Evolutionary conservation across 352 stramenopile genomes (phyloP), one percentile per base, ranked within the genome.

Genomic region (Globisporangium apiculatum): DNA sequence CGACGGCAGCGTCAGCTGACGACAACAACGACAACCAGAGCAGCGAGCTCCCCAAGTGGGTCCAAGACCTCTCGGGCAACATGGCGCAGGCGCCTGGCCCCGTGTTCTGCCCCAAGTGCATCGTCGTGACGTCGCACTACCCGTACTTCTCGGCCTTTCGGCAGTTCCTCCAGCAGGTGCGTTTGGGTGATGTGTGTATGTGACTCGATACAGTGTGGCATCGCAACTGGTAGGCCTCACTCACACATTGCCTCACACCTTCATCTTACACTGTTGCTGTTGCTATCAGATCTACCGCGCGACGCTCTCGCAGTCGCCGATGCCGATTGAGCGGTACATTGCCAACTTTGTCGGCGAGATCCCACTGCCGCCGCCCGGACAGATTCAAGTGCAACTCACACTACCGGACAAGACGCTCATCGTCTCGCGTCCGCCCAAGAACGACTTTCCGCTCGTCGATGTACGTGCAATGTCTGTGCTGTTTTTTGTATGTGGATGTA

Each of bases 321-420:
- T 98, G 64, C 96, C 96, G 0, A 89, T 99, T 42, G 96, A 99
- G 68, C 71, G 95, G 45, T 99, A 99, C 66, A 97, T 99, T 57
- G 73, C 84, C 12, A 99, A 99, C 64, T 98, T 99, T 68, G 91
- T 98, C 52, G 77, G 74, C 45, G 96, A 99, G 75, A 94, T 98
- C 36, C 96, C 97, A 11, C 72, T 98, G 38, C 97, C 97, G 7
- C 95, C 96, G 5, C 94, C 79, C 6, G 81, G 83, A 5, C 80
- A 94, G 60, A 90, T 98, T 37, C 79, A 97, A 76, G 92, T 98
- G 1, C 78, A 96, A 58, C 85, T 96, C 55, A 81, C 86, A 4
- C 66, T 96, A 9, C 71, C 92, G 53, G 84, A 98, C 67, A 69
- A 82, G n/a, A 94, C 87, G 48, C 51, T 97, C 35, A 75, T 84